Conservation (phyloP, 2,329 filamentous ascomycete genomes). For the Penicillium sp. region DNA sequence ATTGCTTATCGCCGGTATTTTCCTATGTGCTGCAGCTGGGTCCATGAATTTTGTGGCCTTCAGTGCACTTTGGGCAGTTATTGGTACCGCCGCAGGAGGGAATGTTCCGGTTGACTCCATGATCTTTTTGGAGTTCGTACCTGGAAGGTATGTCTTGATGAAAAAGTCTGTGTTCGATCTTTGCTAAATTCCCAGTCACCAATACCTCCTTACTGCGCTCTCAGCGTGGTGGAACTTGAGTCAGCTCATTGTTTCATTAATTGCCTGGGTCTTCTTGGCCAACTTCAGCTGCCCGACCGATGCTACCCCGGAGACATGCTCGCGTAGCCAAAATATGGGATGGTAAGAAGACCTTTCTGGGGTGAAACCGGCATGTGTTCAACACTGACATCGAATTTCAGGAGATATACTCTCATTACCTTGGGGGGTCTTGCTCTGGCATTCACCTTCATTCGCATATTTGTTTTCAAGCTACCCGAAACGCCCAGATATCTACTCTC, state of each 20-base stretch:
- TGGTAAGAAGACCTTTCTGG: conserved; percentile 22
- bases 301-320: conserved; percentile 24
- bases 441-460: conserved; percentile 30
- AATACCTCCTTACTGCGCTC: conserved; percentile 38
- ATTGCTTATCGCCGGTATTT: conserved; percentile 44
- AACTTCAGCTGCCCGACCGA: conserved; percentile 31
- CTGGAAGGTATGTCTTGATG: conserved; percentile 18
- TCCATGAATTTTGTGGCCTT: conserved; percentile 30
- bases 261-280: conserved; percentile 34
- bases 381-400: neutral
- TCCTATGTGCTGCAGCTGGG: conserved; percentile 27
- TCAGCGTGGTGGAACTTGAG: conserved; percentile 54
- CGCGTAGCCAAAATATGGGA: conserved; percentile 29
- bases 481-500: conserved; percentile 33
- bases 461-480: conserved; percentile 33
- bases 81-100: conserved; percentile 30
- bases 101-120: conserved; percentile 32
- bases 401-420: conserved; percentile 31
- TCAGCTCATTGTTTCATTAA: conserved; percentile 39
- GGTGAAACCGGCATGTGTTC: neutral
- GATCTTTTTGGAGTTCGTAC: conserved; percentile 35
- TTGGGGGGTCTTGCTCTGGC: conserved; percentile 26
- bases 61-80: conserved; percentile 31
- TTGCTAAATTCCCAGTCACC: conserved; percentile 16
- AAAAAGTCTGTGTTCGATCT: rapidly evolving